Evolutionary conservation across 2,329 filamentous ascomycete genomes (phyloP), one percentile per base, ranked within the genome.

Genomic region (Diaporthe eres): DNA sequence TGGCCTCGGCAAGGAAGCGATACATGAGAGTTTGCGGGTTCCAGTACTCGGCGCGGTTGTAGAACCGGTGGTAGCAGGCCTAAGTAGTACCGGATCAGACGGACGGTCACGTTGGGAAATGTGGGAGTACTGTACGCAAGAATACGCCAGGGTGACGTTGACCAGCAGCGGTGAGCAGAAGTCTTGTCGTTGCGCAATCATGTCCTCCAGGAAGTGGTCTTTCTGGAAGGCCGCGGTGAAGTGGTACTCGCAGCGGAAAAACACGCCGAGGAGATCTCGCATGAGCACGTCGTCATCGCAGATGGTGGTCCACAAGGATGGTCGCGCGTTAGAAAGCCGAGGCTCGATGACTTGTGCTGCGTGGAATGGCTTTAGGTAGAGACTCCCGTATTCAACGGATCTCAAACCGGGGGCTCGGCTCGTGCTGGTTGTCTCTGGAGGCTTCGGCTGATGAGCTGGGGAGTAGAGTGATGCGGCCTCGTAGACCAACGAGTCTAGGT

Each of bases 1-100:
- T 71, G 12, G 67, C 67, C 37, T 71, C 67, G 37, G 67, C 67
- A 25, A 71, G 67, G 28, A 71, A 71, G 4, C 67, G 67, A 44
- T 71, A 71, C 31, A 71, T 37, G 31, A 71, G 67, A 17, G 67
- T 71, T 10, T 57, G 15, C 3, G 67, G 67, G 4, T 71, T 57
- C 67, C 67, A 71, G 22, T 71, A 71, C 19, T 55, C 47, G 34
- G 67, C 67, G 19, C 67, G 67, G 12, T 57, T 25, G 19, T 53
- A 13, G 12, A 71, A 57, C 10, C 49, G 49, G 37, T 22, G 25
- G 25, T 71, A 55, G 47, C 47, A 71, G 47, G 19, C 19, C 67
- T 57, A 39, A 22, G 15, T 25, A 25, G 58, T 25, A 71, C 15
- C 19, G 7, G 19, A 37, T 71, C 39, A 71, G 67, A 71, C 2